Evolutionary conservation across 768 basidiomycete species (phyloP).

Genomic region (Strobilomyces confusus): DNA sequence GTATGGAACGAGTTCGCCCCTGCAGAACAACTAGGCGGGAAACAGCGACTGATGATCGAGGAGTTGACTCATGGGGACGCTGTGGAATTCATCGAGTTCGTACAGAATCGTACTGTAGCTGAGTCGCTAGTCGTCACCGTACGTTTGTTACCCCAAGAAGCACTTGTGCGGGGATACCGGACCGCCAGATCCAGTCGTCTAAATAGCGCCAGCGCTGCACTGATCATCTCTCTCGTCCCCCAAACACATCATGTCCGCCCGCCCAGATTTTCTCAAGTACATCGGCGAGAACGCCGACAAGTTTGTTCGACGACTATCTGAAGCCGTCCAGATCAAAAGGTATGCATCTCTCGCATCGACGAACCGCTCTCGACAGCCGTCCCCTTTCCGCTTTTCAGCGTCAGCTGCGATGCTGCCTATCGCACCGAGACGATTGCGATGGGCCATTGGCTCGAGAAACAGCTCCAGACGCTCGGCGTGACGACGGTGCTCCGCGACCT

Average conservation of each 20-base stretch:
- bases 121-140: no score
- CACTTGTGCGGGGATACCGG: no score
- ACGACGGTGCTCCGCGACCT: slow-evolving; percentile 71
- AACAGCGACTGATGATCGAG: no score
- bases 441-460: slow-evolving; percentile 74
- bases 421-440: slow-evolving; percentile 80
- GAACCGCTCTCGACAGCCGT: not conserved
- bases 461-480: slow-evolving; percentile 76
- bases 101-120: no score
- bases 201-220: not conserved
- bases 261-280: slow-evolving; percentile 37
- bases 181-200: no score
- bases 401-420: slow-evolving; percentile 67
- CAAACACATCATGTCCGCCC: slow-evolving; percentile 30
- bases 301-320: slow-evolving; percentile 75
- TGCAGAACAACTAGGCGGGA: no score
- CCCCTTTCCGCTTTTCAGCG: slow-evolving; percentile 39
- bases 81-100: no score
- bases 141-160: no score
- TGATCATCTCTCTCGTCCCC: no score
- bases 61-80: no score
- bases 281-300: slow-evolving; percentile 66
- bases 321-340: slow-evolving; percentile 86
- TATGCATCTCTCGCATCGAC: slow-evolving; percentile 17
- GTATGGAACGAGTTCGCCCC: no score